Evolutionary conservation across 495 filamentous ascomycete genomes (phyloP).

Genomic region (Amorphotheca resinae): DNA sequence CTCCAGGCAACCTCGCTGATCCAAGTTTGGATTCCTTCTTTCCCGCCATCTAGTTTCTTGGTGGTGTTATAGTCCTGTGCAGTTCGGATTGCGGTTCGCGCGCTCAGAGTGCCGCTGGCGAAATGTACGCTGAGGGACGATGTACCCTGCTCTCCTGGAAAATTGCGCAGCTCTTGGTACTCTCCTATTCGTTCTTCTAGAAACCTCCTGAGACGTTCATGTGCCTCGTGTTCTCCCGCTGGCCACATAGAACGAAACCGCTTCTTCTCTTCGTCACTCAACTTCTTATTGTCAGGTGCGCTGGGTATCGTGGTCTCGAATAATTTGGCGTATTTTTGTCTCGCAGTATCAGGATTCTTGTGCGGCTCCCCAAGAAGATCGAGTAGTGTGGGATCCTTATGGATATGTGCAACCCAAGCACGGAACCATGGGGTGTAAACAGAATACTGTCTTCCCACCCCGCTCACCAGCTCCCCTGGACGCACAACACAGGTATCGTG

Average conservation of each 20-base stretch:
- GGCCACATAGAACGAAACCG: slow-evolving; percentile 54
- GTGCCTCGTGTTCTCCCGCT: slow-evolving; percentile 67
- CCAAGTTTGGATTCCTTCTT: slow-evolving; percentile 58
- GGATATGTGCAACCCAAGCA: slow-evolving; percentile 59
- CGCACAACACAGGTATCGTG: slow-evolving; percentile 77
- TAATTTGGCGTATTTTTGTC: slow-evolving; percentile 40
- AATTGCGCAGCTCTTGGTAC: slow-evolving; percentile 50
- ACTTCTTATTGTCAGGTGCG: slow-evolving; percentile 49
- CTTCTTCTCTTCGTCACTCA: slow-evolving; percentile 46
- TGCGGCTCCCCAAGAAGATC: slow-evolving; percentile 44
- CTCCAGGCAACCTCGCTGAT: slow-evolving; percentile 85
- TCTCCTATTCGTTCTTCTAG: slow-evolving; percentile 46
- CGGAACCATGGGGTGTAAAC: slow-evolving; percentile 78
- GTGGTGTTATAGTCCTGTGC: slow-evolving; percentile 58
- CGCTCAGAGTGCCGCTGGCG: slow-evolving; percentile 61
- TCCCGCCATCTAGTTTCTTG: slow-evolving; percentile 55
- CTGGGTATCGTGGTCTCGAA: slow-evolving; percentile 54
- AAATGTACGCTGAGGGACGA: slow-evolving; percentile 71
- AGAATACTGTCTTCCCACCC: slow-evolving; percentile 64
- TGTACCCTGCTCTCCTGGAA: slow-evolving; percentile 49
- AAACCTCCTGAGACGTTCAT: slow-evolving; percentile 54
- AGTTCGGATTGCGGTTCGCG: slow-evolving; percentile 55
- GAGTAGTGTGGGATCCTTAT: slow-evolving; percentile 53
- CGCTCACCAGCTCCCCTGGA: slow-evolving; percentile 51
- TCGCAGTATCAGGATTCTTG: slow-evolving; percentile 44